phyloP scores from a whole-genome alignment of 2,329 filamentous ascomycete genomes.

The Botrytis medusae region DNA sequence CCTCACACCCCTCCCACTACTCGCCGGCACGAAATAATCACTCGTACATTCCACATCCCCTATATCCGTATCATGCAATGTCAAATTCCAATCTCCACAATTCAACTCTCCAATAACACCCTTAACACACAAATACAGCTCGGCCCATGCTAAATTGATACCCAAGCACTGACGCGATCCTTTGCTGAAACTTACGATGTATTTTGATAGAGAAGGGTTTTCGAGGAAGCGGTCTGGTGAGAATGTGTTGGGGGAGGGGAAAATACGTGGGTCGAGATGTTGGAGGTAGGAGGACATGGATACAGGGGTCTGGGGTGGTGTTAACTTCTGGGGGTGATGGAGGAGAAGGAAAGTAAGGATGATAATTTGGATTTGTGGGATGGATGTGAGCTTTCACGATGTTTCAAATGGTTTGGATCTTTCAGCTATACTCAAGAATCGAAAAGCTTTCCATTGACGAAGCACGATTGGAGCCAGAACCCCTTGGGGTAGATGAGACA shows the following conservation, averaged over 20 bases:
- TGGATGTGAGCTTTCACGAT: not conserved
- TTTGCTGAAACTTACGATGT: slow-evolving; percentile 46
- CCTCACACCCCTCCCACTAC: slow-evolving; percentile 7
- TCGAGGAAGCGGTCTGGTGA: slow-evolving; percentile 46
- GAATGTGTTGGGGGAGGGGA: slow-evolving; percentile 43
- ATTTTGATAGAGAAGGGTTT: slow-evolving; percentile 27
- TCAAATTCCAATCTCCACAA: slow-evolving; percentile 21
- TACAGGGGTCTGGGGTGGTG: slow-evolving; percentile 40
- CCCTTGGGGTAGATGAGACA: not conserved
- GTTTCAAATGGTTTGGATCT: not conserved
- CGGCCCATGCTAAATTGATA: slow-evolving; percentile 27
- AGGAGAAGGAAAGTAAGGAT: not conserved
- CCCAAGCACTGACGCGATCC: slow-evolving; percentile 47
- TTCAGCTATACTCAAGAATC: not conserved
- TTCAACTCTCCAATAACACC: slow-evolving; percentile 19
- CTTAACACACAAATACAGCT: slow-evolving; percentile 18
- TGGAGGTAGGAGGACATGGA: slow-evolving; percentile 43
- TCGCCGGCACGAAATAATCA: slow-evolving; percentile 1
- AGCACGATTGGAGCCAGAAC: not conserved
- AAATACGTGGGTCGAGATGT: slow-evolving; percentile 44
- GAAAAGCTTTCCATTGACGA: not conserved
- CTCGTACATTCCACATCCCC: slow-evolving; percentile 27
- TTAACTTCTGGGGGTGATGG: not conserved
- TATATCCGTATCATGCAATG: slow-evolving; percentile 34
- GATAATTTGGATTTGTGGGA: not conserved